Evolutionary conservation across 2,329 filamentous ascomycete genomes (phyloP).

Genomic region (Talaromyces piceae): DNA sequence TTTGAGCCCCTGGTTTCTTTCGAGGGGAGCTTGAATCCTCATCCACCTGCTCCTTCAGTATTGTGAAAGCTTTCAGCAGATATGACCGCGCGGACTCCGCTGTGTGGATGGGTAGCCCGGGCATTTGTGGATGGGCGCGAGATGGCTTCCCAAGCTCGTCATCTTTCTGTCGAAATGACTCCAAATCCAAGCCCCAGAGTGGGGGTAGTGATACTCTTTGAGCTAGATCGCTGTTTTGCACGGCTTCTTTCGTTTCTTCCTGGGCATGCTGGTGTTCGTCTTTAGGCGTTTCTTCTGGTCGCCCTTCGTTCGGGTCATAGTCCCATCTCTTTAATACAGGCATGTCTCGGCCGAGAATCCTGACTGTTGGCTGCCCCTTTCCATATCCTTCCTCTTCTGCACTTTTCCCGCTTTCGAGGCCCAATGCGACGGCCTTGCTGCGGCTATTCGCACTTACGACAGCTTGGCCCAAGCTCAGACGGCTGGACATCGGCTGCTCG

Average conservation of each 20-base stretch:
- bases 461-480: constrained; percentile 74
- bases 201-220: constrained; percentile 21
- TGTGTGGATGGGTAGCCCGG: constrained; percentile 63
- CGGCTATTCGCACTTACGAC: constrained; percentile 75
- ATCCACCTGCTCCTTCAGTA: constrained; percentile 12
- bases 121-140: constrained; percentile 14
- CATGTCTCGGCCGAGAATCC: constrained; percentile 65
- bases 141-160: constrained; percentile 23
- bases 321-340: constrained; percentile 70
- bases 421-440: constrained; percentile 67
- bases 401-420: constrained; percentile 57
- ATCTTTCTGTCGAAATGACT: constrained; percentile 43
- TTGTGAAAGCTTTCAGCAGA: constrained; percentile 42
- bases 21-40: constrained; percentile 7
- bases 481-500: constrained; percentile 74
- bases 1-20: constrained; percentile 44
- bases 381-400: constrained; percentile 67
- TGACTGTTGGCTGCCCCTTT: constrained; percentile 65
- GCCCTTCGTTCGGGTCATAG: constrained; percentile 53
- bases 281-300: constrained; percentile 18
- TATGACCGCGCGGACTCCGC: constrained; percentile 61
- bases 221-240: not conserved
- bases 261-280: too few species aligned
- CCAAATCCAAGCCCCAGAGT: constrained; percentile 53
- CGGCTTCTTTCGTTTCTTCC: not conserved